Evolutionary conservation across 345 rosid genomes (phyloP).

Genomic region (Melaleuca alternifolia): DNA sequence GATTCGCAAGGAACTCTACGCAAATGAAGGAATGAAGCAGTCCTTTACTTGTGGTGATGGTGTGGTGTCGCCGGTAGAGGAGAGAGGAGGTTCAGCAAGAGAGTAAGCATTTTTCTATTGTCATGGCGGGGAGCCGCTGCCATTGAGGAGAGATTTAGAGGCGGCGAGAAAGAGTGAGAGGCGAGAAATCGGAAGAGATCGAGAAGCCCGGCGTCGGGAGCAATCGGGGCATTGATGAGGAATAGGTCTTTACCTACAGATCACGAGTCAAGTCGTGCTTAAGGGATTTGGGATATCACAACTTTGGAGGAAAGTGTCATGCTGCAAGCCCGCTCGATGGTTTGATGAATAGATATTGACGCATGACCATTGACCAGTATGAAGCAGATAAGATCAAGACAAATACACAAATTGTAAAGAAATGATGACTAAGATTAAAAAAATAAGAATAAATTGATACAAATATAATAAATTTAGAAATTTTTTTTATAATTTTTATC

Average conservation of each 20-base stretch:
- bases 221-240: too few species aligned
- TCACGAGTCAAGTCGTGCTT: background rate
- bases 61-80: background rate
- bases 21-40: background rate
- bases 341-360: background rate
- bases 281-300: background rate
- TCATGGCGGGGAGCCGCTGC: too few species aligned
- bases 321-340: background rate
- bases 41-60: background rate
- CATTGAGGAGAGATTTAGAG: too few species aligned
- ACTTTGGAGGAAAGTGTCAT: background rate
- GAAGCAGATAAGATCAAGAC: background rate
- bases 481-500: too few species aligned
- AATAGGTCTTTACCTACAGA: too few species aligned
- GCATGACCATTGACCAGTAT: background rate
- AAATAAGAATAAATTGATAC: too few species aligned
- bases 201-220: too few species aligned
- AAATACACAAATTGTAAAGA: background rate
- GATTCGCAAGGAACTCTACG: background rate
- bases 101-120: background rate
- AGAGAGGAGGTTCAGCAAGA: background rate
- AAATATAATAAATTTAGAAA: too few species aligned
- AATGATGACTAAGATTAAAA: background rate
- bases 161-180: too few species aligned
- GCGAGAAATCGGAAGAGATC: too few species aligned